Evolutionary conservation across 2,329 filamentous ascomycete genomes (phyloP).

Genomic region (Leptographium flavum): DNA sequence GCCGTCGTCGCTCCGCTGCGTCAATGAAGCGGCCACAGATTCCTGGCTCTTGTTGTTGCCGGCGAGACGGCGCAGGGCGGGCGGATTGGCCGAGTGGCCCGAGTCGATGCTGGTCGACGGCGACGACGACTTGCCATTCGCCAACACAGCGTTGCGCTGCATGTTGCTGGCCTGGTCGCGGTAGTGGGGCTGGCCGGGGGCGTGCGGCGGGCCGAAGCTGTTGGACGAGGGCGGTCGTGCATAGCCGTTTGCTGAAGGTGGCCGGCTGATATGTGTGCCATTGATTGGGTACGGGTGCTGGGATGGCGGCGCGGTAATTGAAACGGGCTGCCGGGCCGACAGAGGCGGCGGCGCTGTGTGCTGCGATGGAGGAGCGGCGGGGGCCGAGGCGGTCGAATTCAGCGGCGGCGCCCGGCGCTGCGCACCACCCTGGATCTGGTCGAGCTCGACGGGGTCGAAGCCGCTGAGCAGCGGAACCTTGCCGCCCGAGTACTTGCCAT

Average conservation of each 20-base stretch:
- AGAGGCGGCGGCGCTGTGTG: constrained; percentile 12
- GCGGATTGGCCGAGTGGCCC: constrained; percentile 24
- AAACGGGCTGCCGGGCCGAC: neutral
- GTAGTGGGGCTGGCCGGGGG: neutral
- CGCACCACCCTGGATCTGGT: constrained; percentile 52
- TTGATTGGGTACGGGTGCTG: too few species aligned
- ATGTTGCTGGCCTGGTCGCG: too few species aligned
- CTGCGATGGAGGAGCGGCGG: constrained; percentile 4
- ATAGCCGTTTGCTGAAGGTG: neutral
- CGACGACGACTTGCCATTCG: constrained; percentile 28
- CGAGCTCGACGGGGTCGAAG: constrained; percentile 68
- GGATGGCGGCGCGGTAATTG: neutral
- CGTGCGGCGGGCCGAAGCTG: neutral
- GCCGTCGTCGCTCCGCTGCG: constrained; percentile 35
- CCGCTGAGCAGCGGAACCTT: constrained; percentile 65
- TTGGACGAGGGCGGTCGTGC: neutral
- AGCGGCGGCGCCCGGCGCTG: constrained; percentile 22
- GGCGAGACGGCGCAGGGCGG: constrained; percentile 30
- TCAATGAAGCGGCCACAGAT: constrained; percentile 35
- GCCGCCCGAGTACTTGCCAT: constrained; percentile 86
- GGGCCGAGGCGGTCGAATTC: constrained; percentile 3
- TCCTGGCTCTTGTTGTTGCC: constrained; percentile 43
- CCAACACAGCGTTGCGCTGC: constrained; percentile 16
- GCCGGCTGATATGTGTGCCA: too few species aligned
- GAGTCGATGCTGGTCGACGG: constrained; percentile 39